Conservation (phyloP, 139 green algal genomes). For the Chlamydomonas schloesseri region DNA sequence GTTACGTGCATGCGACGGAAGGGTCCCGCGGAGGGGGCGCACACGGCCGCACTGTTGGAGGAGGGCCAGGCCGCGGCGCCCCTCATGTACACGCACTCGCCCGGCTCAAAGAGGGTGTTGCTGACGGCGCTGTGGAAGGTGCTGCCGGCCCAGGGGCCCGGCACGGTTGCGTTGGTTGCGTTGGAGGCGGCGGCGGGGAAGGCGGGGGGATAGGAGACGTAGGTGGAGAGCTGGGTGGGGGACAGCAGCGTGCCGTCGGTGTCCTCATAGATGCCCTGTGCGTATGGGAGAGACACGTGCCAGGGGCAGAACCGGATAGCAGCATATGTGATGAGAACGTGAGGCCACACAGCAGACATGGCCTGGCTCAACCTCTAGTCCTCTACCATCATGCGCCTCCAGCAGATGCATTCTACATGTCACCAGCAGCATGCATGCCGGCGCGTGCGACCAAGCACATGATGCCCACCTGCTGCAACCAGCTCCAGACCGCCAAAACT, state of each 20-base stretch:
- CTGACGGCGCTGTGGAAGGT: slow-evolving; percentile 52
- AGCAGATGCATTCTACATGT: too few relatives aligned
- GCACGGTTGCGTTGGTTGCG: neutral
- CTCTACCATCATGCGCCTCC: too few relatives aligned
- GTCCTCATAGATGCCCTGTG: slow-evolving; percentile 50
- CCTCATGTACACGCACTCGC: slow-evolving; percentile 39
- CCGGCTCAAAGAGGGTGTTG: slow-evolving; percentile 43
- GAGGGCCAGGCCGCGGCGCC: neutral
- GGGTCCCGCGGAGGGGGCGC: neutral
- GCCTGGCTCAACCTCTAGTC: too few relatives aligned
- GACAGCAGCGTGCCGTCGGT: slow-evolving; percentile 53
- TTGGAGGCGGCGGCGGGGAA: neutral
- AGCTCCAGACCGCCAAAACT: slow-evolving; percentile 8
- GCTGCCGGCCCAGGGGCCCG: slow-evolving; percentile 1
- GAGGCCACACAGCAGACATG: too few relatives aligned
- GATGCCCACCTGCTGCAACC: slow-evolving; percentile 15
- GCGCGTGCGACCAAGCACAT: too few relatives aligned
- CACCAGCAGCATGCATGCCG: too few relatives aligned
- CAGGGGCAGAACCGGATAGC: too few relatives aligned
- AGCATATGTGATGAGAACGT: too few relatives aligned
- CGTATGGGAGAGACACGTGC: too few relatives aligned
- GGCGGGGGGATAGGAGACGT: neutral
- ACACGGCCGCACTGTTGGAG: slow-evolving; percentile 1
- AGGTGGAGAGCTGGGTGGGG: neutral
- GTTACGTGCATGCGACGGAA: slow-evolving; percentile 1